Evolutionary conservation across 176 grass and related monocot genomes (phyloP).

Genomic region (Alopecurus myosuroides): DNA sequence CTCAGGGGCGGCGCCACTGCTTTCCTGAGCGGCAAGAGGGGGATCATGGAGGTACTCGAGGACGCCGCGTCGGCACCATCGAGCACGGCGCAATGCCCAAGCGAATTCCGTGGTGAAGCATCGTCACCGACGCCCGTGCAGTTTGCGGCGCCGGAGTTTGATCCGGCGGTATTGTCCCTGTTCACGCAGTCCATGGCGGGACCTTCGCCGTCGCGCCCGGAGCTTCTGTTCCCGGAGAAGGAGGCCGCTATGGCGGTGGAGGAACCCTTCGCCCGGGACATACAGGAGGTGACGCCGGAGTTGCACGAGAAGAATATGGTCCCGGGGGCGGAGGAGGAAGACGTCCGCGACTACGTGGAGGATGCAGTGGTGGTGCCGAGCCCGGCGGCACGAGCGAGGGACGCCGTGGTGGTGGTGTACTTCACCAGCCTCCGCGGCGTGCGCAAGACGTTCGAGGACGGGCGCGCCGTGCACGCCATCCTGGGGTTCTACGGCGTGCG

Average conservation of each 20-base stretch:
- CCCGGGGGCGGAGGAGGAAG: neutral
- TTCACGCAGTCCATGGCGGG: conserved; percentile 13
- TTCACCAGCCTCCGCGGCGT: conserved; percentile 85
- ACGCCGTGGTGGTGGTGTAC: conserved; percentile 47
- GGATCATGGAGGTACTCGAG: conserved; percentile 35
- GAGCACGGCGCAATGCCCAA: neutral
- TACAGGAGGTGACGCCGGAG: conserved; percentile 41
- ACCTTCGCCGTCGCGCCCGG: conserved; percentile 23
- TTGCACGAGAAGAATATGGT: conserved; percentile 29
- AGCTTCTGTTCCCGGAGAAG: conserved; percentile 28
- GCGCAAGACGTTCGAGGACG: conserved; percentile 67
- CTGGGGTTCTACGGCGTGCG: conserved; percentile 52
- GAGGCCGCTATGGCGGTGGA: neutral
- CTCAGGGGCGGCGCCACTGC: neutral
- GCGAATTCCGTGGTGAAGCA: neutral
- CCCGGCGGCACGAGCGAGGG: neutral
- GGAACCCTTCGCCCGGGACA: conserved; percentile 3
- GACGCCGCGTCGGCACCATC: conserved; percentile 1
- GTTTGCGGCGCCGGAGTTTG: conserved; percentile 22
- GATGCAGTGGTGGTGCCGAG: neutral
- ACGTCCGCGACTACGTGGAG: neutral
- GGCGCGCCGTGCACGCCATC: conserved; percentile 60
- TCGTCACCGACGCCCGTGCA: neutral
- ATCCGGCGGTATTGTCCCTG: conserved; percentile 28
- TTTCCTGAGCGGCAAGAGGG: conserved; percentile 3